Conservation (phyloP, 768 basidiomycete species). For the Sarcodon aspratus region DNA sequence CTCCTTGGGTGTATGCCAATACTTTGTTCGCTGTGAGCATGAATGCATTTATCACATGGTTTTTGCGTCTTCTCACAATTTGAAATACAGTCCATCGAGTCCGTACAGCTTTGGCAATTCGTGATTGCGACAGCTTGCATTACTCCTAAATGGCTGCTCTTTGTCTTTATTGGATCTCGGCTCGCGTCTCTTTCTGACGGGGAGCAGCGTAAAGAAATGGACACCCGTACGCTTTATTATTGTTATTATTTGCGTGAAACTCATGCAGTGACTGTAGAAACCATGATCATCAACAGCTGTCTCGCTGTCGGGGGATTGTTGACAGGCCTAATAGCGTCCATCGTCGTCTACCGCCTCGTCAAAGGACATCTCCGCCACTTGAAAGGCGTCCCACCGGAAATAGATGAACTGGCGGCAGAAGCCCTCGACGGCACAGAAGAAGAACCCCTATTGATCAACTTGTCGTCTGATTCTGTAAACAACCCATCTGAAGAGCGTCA, state of each 20-base stretch:
- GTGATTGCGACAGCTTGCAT: conserved; percentile 58
- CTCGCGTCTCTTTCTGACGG: conserved; percentile 70
- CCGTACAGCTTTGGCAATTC: conserved; percentile 70
- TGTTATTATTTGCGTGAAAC: neutral
- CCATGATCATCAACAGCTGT: conserved; percentile 52
- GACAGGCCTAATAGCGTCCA: conserved; percentile 45
- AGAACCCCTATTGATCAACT: conserved; percentile 34
- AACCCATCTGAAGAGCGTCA: no score
- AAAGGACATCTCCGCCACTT: conserved; percentile 48
- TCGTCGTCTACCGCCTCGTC: conserved; percentile 57
- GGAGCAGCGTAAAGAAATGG: conserved; percentile 63
- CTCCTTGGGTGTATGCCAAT: conserved; percentile 85
- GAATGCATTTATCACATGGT: neutral
- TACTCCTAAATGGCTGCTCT: conserved; percentile 60
- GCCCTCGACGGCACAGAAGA: conserved; percentile 51
- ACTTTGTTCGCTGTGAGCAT: conserved; percentile 62
- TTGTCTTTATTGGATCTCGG: conserved; percentile 70
- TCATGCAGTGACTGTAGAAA: conserved; percentile 25
- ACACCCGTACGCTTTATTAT: conserved; percentile 39
- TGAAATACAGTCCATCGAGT: conserved; percentile 47
- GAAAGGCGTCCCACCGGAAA: conserved; percentile 33
- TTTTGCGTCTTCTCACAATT: neutral
- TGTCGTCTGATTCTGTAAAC: conserved; percentile 11
- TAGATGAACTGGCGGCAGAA: conserved; percentile 46
- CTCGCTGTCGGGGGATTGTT: conserved; percentile 50